These are phyloP conservation scores for Spathaspora hagerdaliae DNA, from an alignment of 805 yeast genomes.

Conservation along the genomic window DNA sequence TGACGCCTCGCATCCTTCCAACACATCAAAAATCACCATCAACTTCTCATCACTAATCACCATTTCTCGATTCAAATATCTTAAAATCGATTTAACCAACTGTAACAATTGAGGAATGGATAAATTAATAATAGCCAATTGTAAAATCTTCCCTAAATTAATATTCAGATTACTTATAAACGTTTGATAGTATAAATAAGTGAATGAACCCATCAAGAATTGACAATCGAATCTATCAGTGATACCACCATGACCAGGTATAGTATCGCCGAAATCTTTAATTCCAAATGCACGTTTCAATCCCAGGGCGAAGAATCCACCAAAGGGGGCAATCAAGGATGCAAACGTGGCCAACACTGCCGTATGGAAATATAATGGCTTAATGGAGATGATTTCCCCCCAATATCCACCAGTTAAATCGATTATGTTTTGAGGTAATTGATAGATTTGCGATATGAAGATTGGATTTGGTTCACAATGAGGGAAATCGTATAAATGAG, in stretches of 20 bases:
- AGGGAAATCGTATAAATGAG: slow-evolving; percentile 57
- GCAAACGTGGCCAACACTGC: slow-evolving; percentile 89
- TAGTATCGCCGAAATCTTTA: slow-evolving; percentile 96
- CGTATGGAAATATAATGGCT: slow-evolving; percentile 90
- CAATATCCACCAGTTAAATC: slow-evolving; percentile 25
- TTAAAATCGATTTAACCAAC: slow-evolving; percentile 55
- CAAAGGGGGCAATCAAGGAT: slow-evolving; percentile 95
- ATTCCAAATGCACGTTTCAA: slow-evolving; percentile 93
- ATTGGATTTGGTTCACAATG: slow-evolving; percentile 85
- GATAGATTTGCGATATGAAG: slow-evolving; percentile 76
- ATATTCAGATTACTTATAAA: slow-evolving; percentile 73
- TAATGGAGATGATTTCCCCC: slow-evolving; percentile 51
- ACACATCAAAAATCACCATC: slow-evolving; percentile 24
- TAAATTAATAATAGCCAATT: slow-evolving; percentile 69
- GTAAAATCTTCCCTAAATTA: slow-evolving; percentile 71
- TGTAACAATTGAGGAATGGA: slow-evolving; percentile 60
- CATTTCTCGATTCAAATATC: slow-evolving; percentile 42
- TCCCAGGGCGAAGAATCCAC: slow-evolving; percentile 98
- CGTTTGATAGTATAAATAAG: slow-evolving; percentile 88
- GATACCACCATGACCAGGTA: slow-evolving; percentile 98
- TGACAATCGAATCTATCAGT: slow-evolving; percentile 98
- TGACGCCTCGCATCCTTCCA: no score
- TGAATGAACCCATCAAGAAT: slow-evolving; percentile 94
- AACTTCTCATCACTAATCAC: slow-evolving; percentile 25
- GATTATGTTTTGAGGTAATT: slow-evolving; percentile 66